Evolutionary conservation across 306 rosid species (phyloP), one percentile per base, ranked within the genome.

Genomic region (Lathyrus aphaca): DNA sequence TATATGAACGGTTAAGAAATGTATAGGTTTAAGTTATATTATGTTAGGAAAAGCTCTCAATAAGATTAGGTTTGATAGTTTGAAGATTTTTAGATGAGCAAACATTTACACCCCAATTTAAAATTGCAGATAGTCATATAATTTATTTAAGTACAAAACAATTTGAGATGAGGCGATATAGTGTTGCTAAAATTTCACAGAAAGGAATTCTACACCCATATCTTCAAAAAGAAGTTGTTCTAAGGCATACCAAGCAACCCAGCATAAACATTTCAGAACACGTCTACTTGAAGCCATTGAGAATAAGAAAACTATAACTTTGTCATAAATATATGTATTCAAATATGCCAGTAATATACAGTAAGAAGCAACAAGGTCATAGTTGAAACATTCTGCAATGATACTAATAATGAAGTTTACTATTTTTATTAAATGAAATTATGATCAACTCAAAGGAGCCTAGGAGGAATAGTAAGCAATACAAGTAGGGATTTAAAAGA

Each of bases 241-340:
- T 16, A 74, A 54, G 19, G 57, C 27, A 65, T 29, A 29, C 54
- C 37, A 35, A 64, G 30, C 17, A 74, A 74, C 17, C 46, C 35
- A 38, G 19, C 61, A 53, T 44, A 29, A 64, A 29, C 32, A 64
- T 63, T 63, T 63, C n/a, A 23, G 32, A 74, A 64, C 16, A 40
- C 12, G 38, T 74, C 48, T 13, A 25, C 38, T 51, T 61, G 68
- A 60, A 19, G 18, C 50, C 62, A 70, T 70, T 25, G 43, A 56
- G n/a, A 16, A 44, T 16, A 15, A 55, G 56, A 43, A 71, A 58
- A 29, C 18, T 21, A 21, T 13, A 71, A 42, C 6, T 57, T 71
- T 32, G 30, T 29, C 32, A 43, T 21, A 57, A 57, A 57, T 3
- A 27, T 16, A 8, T 7, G 56, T 15, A 25, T 11, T 15, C 44